These are phyloP conservation scores for Monosporozyma servazzii DNA, from an alignment of 805 yeast genomes.

Conservation along the genomic window DNA sequence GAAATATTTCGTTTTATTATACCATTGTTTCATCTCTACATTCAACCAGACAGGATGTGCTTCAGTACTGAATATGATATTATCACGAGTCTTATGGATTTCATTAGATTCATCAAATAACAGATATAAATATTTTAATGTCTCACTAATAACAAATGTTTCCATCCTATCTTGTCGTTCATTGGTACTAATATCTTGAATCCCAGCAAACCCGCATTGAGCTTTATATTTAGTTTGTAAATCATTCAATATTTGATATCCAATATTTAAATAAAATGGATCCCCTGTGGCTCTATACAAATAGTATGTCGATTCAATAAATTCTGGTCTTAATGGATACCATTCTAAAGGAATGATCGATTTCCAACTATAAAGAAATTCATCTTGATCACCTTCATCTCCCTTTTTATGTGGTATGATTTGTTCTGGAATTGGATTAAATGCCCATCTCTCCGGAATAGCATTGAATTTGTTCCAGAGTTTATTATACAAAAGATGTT, in stretches of 20 bases:
- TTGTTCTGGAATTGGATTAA: conserved; percentile 5
- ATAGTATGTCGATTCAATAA: conserved; percentile 79
- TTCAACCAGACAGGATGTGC: conserved; percentile 85
- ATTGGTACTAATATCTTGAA: conserved; percentile 57
- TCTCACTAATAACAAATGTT: conserved; percentile 80
- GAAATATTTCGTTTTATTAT: conserved; percentile 16
- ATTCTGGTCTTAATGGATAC: conserved; percentile 92
- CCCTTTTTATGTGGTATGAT: not conserved
- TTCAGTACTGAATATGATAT: conserved; percentile 67
- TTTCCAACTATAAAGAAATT: not conserved
- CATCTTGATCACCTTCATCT: not conserved
- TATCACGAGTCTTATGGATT: conserved; percentile 35
- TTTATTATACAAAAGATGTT: conserved; percentile 58
- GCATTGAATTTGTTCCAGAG: conserved; percentile 74
- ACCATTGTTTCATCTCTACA: conserved; percentile 23
- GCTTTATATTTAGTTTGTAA: conserved; percentile 44
- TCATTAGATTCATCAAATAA: conserved; percentile 66
- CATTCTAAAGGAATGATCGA: conserved; percentile 48
- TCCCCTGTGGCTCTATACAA: conserved; percentile 77
- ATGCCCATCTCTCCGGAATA: conserved; percentile 84
- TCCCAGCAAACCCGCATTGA: conserved; percentile 75
- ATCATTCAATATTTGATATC: conserved; percentile 52
- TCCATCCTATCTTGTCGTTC: conserved; percentile 76
- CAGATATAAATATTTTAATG: conserved; percentile 71
- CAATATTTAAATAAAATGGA: conserved; percentile 72